Evolutionary conservation across 176 grass and related monocot genomes (phyloP), one percentile per base, ranked within the genome.

Genomic region (Aechmea fasciata): DNA sequence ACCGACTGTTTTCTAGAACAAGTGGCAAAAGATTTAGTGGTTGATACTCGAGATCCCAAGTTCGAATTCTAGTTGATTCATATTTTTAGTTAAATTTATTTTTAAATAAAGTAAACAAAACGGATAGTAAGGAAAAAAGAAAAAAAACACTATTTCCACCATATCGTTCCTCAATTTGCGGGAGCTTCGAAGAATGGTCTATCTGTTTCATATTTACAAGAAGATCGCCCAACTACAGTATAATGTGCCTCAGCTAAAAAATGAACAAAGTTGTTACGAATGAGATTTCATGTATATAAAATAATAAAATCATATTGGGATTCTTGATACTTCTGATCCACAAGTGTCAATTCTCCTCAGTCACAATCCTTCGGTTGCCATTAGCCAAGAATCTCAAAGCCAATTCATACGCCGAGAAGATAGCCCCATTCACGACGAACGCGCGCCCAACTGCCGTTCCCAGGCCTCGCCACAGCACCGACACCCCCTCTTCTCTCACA

Each of bases 381-480:
- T 50, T 79, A 13, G 75, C 83, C 72, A 99, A 63, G 75, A 90
- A 88, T n/a, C 87, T 74, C 9, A 93, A 83, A 7, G 89, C 89
- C 9, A 93, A 74, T 80, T 99, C 89, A 20, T 99, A 99, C 41
- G 94, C 89, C 0, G 87, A 81, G 78, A 99, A 99, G 78, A 99
- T 99, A 50, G 94, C 87, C 19, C 94, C 94, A 9, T 99, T 99
- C 67, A 99, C 89, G 13, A 99, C 77, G 57, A 93, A 99, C 1
- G 89, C 94, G 20, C 94, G 74, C 4, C 89, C 78, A 49, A 99
- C 80, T 8, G 94, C 89, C 1, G 94, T 90, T 51, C 94, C 94
- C 11, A 99, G 79, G n/a, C 94, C 94, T 1, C 89, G 89, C 83
- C 90, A 99, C 50, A 99, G 86, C 71, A 99, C 94, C 3, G 84